A percentile compares a stretch with the other conserved stretches of the same genome.
phyloP scores from a whole-genome alignment of 257 asterid genomes.

The Paulownia fortunei region DNA sequence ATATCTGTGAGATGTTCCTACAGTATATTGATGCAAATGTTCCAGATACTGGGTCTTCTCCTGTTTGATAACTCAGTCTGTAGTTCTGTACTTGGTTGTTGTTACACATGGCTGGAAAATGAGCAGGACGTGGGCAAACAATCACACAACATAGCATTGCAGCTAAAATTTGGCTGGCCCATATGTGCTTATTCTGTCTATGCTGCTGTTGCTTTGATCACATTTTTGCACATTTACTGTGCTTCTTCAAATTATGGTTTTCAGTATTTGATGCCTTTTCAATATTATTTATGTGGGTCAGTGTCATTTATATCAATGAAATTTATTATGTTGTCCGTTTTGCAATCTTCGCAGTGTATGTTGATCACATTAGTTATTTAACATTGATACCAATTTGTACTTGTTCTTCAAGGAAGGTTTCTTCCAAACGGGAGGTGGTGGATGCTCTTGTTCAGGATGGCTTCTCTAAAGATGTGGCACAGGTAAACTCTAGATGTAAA shows the following conservation, averaged over 20 bases:
- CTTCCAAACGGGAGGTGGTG: slow-evolving; percentile 76
- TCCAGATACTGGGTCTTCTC: too few relatives aligned
- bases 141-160: background rate
- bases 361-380: slow-evolving; percentile 1
- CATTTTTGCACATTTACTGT: background rate
- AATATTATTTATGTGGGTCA: background rate
- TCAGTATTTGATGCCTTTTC: background rate
- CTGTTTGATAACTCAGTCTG: too few relatives aligned
- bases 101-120: background rate
- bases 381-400: slow-evolving; percentile 19
- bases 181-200: background rate
- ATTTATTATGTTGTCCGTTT: background rate
- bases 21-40: background rate
- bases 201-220: background rate
- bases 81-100: background rate
- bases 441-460: slow-evolving; percentile 78
- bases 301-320: background rate
- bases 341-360: slow-evolving; percentile 13
- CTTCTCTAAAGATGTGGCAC: slow-evolving; percentile 96
- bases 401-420: slow-evolving; percentile 76
- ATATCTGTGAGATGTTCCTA: background rate
- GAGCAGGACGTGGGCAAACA: background rate
- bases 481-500: slow-evolving; percentile 47
- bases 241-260: background rate
- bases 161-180: background rate